phyloP scores from a whole-genome alignment of 306 rosid genomes.

The Clitoria ternatea region DNA sequence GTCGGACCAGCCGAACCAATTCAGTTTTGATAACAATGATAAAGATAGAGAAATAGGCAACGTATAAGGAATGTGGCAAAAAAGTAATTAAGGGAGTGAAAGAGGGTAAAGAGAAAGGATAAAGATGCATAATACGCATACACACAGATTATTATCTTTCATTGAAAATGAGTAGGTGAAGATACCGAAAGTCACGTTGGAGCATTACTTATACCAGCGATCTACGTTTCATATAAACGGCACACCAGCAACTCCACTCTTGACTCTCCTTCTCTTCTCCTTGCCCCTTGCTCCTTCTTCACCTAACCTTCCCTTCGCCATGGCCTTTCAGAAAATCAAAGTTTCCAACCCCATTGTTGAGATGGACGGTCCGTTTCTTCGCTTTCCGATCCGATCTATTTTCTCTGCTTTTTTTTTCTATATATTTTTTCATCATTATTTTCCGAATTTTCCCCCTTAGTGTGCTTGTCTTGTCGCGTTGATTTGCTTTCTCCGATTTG shows the following conservation, averaged over 20 bases:
- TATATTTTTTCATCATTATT: not conserved
- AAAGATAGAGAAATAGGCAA: no score
- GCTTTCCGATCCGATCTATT: not conserved
- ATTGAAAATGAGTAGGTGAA: not conserved
- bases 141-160: no score
- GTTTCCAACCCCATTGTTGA: slow-evolving; percentile 96
- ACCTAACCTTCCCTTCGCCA: slow-evolving; percentile 32
- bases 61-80: not conserved
- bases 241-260: not conserved
- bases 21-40: no score
- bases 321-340: slow-evolving; percentile 88
- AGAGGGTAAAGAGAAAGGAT: not conserved
- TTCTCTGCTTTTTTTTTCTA: not conserved
- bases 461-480: slow-evolving; percentile 1
- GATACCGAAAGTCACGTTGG: not conserved
- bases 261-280: not conserved
- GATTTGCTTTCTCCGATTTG: not conserved
- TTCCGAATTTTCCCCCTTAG: not conserved
- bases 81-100: not conserved
- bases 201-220: not conserved
- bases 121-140: no score
- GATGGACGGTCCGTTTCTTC: slow-evolving; percentile 76
- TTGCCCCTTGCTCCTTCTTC: not conserved
- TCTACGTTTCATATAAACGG: not conserved
- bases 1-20: no score